Conservation (phyloP, 768 basidiomycete species). For the Calvatia gigantea region DNA sequence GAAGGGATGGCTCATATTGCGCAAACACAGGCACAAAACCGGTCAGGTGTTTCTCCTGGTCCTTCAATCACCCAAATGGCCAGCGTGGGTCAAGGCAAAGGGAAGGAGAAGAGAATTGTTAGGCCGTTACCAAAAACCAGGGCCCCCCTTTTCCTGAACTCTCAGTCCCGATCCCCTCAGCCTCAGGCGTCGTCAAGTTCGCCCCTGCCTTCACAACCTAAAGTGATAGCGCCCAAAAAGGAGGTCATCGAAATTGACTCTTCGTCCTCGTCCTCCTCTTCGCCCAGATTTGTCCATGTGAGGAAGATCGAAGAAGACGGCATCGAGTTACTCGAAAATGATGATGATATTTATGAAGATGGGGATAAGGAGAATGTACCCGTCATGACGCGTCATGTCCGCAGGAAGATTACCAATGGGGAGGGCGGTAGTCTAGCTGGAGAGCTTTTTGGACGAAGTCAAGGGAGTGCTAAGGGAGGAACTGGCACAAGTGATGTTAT, state of each 20-base stretch:
- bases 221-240: too few relatives aligned
- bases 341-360: slow-evolving; percentile 32
- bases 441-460: background rate
- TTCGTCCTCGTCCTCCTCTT: background rate
- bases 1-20: background rate
- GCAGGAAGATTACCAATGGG: slow-evolving; percentile 27
- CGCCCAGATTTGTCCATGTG: slow-evolving; percentile 14
- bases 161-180: background rate
- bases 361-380: slow-evolving; percentile 66
- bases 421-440: background rate
- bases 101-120: background rate
- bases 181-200: background rate
- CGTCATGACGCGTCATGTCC: slow-evolving; percentile 46
- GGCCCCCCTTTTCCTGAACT: background rate
- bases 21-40: background rate
- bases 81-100: background rate
- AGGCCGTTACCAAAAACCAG: slow-evolving; percentile 4
- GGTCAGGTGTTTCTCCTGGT: background rate
- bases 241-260: slow-evolving; percentile 4
- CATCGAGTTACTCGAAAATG: slow-evolving; percentile 19
- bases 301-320: background rate
- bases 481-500: slow-evolving; percentile 44
- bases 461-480: slow-evolving; percentile 14
- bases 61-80: background rate
- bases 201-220: background rate